Evolutionary conservation across 2,329 filamentous ascomycete genomes (phyloP), one percentile per base, ranked within the genome.

Genomic region (Alternaria sp.): DNA sequence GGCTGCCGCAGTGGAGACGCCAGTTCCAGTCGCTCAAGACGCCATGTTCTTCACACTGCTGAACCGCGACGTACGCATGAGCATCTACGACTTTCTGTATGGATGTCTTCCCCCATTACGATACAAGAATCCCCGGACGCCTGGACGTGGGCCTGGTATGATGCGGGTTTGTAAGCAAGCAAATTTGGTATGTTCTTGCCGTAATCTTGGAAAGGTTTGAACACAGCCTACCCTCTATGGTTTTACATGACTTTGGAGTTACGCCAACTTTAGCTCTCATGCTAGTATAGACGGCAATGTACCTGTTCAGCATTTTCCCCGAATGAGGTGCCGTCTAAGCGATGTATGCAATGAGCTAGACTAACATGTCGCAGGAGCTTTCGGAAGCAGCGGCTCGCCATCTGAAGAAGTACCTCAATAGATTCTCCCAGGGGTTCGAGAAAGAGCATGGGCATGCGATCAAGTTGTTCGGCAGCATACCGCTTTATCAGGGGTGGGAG

Each of bases 391-490:
- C 37, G 15, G 37, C 37, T 41, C 37, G 37, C 2, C 33, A 37
- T 30, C 28, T 28, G 26, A 28, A 28, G 26, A 28, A 28, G 26
- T 10, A 28, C 12, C 26, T 30, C 28, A 12, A 30, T 30, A 14
- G 12, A 30, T 30, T 37, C 7, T n/a, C 14, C 33, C 3, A 37
- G 6, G 2, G 3, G 1, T 37, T 37, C 7, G 15, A 37, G 15
- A 5, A 37, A 37, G 15, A n/a, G 14, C 3, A 4, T 37, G 8
- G 37, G 15, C 37, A 41, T 41, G 2, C 37, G 0, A 41, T 41
- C 8, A 10, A 3, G 0, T 5, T 41, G 0, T 3, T 1, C 9
- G 37, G 37, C 2, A 10, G 8, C 4, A 18, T 41, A 0, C 37
- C 37, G 2, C 37, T 41, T 18, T 4, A 41, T 1, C 37, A 41